A percentile compares a stretch with the other conserved stretches of the same genome.
These are phyloP conservation scores for Vitis rupestris DNA, from an alignment of 164 flowering plant species.

Conservation along the genomic window DNA sequence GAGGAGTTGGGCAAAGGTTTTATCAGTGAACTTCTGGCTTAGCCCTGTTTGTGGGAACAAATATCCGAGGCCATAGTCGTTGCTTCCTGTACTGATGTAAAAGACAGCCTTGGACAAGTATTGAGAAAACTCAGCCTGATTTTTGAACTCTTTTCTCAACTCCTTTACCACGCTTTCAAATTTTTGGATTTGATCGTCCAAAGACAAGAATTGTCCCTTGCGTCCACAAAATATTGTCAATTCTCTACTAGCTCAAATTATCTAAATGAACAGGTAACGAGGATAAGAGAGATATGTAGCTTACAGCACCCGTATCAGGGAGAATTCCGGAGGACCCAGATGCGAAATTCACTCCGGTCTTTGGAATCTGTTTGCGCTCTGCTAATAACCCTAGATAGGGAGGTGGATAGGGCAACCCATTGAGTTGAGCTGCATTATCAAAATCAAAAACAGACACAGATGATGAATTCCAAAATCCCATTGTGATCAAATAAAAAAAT, in stretches of 20 bases:
- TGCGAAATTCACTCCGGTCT: conserved; percentile 10
- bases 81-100: not conserved
- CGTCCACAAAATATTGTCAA: not conserved
- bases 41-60: not conserved
- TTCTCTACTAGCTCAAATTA: not conserved
- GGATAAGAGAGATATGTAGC: not conserved
- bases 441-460: not conserved
- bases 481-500: not conserved
- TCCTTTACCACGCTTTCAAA: not conserved
- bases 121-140: not conserved
- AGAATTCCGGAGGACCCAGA: conserved; percentile 14
- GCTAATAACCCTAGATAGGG: not conserved
- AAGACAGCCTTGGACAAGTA: not conserved
- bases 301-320: conserved; percentile 2
- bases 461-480: not conserved
- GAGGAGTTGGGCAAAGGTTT: not conserved
- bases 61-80: not conserved
- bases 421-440: conserved; percentile 7
- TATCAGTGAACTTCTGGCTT: not conserved
- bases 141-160: not conserved
- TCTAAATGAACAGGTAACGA: not conserved
- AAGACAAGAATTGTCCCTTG: not conserved
- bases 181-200: not conserved
- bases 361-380: not conserved
- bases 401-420: conserved; percentile 6